Conservation (phyloP, 1,139 yeast genomes). For the Suhomyces atakaporum region DNA sequence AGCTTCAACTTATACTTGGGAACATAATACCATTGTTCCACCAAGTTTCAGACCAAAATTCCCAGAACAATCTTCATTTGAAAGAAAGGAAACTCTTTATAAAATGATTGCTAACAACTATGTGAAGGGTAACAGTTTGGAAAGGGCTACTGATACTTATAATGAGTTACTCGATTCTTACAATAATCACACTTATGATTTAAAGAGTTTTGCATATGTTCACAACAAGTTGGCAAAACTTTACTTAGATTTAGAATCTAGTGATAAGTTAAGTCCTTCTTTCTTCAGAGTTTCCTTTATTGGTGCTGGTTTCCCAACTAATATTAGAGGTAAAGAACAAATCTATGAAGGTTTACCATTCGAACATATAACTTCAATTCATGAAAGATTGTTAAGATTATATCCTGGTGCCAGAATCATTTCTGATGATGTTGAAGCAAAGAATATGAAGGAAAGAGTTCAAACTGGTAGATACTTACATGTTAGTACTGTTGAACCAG, state of each 20-base stretch:
- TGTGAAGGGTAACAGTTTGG: conserved; percentile 57
- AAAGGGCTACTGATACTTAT: conserved; percentile 44
- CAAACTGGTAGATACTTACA: conserved; percentile 75
- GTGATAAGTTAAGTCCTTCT: conserved; percentile 75
- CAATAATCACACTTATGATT: conserved; percentile 71
- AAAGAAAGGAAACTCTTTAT: conserved; percentile 73
- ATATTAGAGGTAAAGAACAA: conserved; percentile 73
- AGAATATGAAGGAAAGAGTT: conserved; percentile 45
- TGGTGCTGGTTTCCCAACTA: conserved; percentile 83
- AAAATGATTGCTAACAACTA: conserved; percentile 74
- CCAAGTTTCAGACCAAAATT: conserved; percentile 66
- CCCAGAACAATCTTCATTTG: conserved; percentile 79
- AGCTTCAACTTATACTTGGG: conserved; percentile 81
- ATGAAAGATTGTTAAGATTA: conserved; percentile 69
- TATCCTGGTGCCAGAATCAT: conserved; percentile 85
- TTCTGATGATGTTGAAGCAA: conserved; percentile 65
- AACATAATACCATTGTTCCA: conserved; percentile 57
- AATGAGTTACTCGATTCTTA: conserved; percentile 78
- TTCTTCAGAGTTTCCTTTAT: conserved; percentile 79
- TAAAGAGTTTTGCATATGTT: conserved; percentile 73
- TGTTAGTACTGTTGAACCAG: conserved; percentile 74
- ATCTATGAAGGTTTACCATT: conserved; percentile 86
- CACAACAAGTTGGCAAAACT: conserved; percentile 69
- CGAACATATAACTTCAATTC: conserved; percentile 84
- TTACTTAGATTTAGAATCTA: conserved; percentile 66